Evolutionary conservation across 1,284 basidiomycete genomes (phyloP).

Genomic region (Gymnopus androsaceus): DNA sequence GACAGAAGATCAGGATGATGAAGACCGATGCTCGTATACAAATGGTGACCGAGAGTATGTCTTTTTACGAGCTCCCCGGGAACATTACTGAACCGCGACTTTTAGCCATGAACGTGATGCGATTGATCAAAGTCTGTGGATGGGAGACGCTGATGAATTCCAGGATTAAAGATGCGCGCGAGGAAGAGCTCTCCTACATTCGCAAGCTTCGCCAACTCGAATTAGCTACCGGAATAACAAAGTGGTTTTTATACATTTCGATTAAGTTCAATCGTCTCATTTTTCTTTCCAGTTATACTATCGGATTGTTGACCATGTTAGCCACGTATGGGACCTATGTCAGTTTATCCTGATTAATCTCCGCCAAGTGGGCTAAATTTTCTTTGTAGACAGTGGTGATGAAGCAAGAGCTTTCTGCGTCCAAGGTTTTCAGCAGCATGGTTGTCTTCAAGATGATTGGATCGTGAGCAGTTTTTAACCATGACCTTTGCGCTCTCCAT

Average conservation of each 20-base stretch:
- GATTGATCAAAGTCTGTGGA: constrained; percentile 74
- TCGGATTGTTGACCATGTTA: no score
- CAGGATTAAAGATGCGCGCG: constrained; percentile 52
- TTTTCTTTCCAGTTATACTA: constrained; percentile 52
- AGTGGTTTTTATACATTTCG: constrained; percentile 1
- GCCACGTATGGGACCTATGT: constrained; percentile 49
- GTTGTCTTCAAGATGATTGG: constrained; percentile 27
- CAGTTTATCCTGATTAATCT: constrained; percentile 1
- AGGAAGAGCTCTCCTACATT: constrained; percentile 55
- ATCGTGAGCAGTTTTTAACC: constrained; percentile 5
- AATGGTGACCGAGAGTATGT: constrained; percentile 40
- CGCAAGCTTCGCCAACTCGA: constrained; percentile 43
- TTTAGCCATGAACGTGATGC: constrained; percentile 52
- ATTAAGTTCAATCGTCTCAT: constrained; percentile 36
- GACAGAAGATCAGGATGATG: constrained; percentile 23
- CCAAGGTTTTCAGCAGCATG: constrained; percentile 23
- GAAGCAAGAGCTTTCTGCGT: constrained; percentile 27
- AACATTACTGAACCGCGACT: no score
- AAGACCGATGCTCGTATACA: constrained; percentile 26
- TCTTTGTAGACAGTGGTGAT: constrained; percentile 40
- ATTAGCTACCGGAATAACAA: no score
- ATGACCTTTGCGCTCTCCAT: no score
- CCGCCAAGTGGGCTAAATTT: neutral
- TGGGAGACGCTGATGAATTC: constrained; percentile 64
- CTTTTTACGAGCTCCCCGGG: no score